Percentiles rank a stretch among this genome's conserved stretches.
Conservation (phyloP, 768 basidiomycete genomes). For the Kwoniella shandongensis region DNA sequence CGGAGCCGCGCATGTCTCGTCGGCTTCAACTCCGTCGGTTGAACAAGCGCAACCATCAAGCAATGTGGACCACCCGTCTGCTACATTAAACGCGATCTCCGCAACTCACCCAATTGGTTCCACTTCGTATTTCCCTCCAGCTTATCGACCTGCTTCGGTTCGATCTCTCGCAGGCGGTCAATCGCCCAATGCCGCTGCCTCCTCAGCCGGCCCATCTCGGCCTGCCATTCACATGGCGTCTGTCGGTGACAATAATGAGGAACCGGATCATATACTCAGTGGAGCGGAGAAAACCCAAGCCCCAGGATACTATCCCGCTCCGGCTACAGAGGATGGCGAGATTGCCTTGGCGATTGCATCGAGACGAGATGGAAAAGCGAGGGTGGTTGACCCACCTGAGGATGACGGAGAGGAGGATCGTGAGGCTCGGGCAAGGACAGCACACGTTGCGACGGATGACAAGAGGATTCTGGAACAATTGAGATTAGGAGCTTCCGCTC, state of each 20-base stretch:
- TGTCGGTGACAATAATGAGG: background rate
- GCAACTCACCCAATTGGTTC: background rate
- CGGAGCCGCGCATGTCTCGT: background rate
- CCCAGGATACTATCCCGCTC: constrained; percentile 51
- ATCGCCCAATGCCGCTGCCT: background rate
- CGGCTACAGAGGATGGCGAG: constrained; percentile 48
- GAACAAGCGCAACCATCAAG: too few species aligned
- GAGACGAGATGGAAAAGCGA: constrained; percentile 34
- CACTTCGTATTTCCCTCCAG: constrained; percentile 41
- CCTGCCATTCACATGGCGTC: background rate
- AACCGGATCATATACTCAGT: background rate
- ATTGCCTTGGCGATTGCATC: constrained; percentile 44
- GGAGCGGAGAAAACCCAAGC: constrained; percentile 38
- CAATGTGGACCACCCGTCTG: too few species aligned
- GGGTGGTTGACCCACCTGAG: constrained; percentile 18
- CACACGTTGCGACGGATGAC: constrained; percentile 52
- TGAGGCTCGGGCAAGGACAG: constrained; percentile 8
- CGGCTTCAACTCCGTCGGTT: too few species aligned
- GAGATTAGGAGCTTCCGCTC: constrained; percentile 44
- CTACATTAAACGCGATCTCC: too few species aligned
- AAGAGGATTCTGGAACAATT: constrained; percentile 47
- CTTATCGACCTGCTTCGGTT: constrained; percentile 48
- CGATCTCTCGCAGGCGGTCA: constrained; percentile 10
- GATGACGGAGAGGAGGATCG: constrained; percentile 18
- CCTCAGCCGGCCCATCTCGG: constrained; percentile 6